These are phyloP conservation scores for Tolypocladium nubicola DNA, from an alignment of 2,329 filamentous ascomycete species.

Conservation along the genomic window DNA sequence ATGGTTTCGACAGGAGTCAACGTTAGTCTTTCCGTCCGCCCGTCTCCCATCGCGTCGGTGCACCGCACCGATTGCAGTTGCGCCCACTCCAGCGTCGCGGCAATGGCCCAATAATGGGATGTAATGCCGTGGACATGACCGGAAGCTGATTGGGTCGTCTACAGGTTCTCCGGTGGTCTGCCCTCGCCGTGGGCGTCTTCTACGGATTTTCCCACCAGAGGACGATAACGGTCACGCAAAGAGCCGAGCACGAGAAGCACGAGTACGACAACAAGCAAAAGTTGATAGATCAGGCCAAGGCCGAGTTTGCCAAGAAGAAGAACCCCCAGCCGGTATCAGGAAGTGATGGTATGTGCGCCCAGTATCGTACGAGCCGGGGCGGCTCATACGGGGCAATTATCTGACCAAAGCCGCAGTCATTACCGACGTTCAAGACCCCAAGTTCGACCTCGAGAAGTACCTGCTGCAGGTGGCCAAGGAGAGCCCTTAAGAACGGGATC, in stretches of 20 bases:
- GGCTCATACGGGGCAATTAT: not conserved
- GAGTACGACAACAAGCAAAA: conserved; percentile 87
- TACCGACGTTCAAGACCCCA: conserved; percentile 66
- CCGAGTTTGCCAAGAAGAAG: conserved; percentile 72
- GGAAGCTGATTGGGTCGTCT: conserved; percentile 17
- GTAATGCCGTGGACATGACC: not conserved
- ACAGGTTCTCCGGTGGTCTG: conserved; percentile 94
- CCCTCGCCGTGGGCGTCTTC: conserved; percentile 81
- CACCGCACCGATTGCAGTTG: not conserved
- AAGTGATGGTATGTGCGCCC: conserved; percentile 18
- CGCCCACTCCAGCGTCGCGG: not conserved
- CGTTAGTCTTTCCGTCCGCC: conserved; percentile 33
- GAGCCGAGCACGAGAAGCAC: conserved; percentile 58
- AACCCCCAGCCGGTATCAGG: conserved; percentile 33
- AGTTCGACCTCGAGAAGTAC: conserved; percentile 88
- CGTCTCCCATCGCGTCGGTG: conserved; percentile 6
- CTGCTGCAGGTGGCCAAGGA: conserved; percentile 52
- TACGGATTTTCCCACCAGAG: conserved; percentile 95
- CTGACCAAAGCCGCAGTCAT: conserved; percentile 18
- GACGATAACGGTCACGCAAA: conserved; percentile 62
- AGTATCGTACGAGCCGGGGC: not conserved
- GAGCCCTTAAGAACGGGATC: conserved; percentile 30
- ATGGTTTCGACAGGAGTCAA: conserved; percentile 63
- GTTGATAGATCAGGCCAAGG: conserved; percentile 88
- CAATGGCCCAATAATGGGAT: conserved; percentile 1